These are phyloP conservation scores for Fusarium caatingaense DNA, from an alignment of 2,329 filamentous ascomycete species.

Conservation along the genomic window DNA sequence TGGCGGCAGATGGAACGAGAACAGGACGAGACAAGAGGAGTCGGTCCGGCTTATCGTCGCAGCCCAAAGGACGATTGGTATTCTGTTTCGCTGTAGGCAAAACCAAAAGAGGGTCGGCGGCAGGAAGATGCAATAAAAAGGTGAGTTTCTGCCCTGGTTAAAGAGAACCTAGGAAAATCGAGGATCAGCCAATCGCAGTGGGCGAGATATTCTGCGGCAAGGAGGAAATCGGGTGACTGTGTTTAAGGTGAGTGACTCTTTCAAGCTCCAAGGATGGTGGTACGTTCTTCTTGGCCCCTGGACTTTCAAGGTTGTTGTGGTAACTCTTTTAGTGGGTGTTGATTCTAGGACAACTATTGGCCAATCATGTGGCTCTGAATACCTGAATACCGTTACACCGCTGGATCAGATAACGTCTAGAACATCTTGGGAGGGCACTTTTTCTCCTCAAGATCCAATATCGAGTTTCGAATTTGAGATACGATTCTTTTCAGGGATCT, in stretches of 20 bases:
- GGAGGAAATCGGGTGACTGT: conserved; percentile 46
- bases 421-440: not conserved
- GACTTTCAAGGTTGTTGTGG: conserved; percentile 31
- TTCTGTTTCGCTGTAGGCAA: conserved; percentile 34
- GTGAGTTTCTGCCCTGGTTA: conserved; percentile 32
- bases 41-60: conserved; percentile 33
- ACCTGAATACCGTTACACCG: conserved; percentile 17
- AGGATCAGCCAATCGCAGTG: conserved; percentile 43
- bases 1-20: conserved; percentile 49
- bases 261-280: conserved; percentile 26
- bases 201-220: conserved; percentile 40
- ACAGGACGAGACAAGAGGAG: conserved; percentile 33
- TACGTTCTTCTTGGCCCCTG: conserved; percentile 22
- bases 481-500: conserved; percentile 6
- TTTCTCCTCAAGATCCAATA: not conserved
- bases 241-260: conserved; percentile 35
- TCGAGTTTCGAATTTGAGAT: not conserved
- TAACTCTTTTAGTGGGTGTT: conserved; percentile 41
- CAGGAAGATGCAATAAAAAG: conserved; percentile 29
- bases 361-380: conserved; percentile 22
- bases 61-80: conserved; percentile 34
- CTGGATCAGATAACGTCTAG: conserved; percentile 14
- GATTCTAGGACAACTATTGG: not conserved
- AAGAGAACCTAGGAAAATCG: conserved; percentile 34
- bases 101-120: conserved; percentile 32